Evolutionary conservation across 78 protist genomes (phyloP).

Genomic region (Salpingoeca rosetta): DNA sequence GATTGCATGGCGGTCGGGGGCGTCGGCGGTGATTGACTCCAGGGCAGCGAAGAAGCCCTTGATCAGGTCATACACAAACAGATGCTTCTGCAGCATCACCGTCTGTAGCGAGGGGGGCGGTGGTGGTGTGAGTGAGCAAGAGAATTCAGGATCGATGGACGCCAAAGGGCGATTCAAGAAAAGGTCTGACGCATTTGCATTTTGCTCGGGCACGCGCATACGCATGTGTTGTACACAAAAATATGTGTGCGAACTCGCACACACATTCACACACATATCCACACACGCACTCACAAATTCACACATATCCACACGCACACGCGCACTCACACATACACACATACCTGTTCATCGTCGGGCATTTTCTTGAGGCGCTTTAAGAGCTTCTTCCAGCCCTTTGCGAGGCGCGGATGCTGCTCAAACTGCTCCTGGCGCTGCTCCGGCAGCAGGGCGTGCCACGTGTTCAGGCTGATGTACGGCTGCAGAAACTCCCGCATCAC

Average conservation of each 20-base stretch:
- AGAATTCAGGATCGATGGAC: not conserved
- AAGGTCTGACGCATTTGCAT: no score
- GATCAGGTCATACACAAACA: not conserved
- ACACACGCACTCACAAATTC: constrained; percentile 10
- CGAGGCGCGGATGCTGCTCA: constrained; percentile 7
- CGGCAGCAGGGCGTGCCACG: constrained; percentile 8
- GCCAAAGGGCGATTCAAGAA: no score
- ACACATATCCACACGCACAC: no score
- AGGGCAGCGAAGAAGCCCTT: not conserved
- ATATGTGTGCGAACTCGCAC: not conserved
- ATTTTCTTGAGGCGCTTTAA: not conserved
- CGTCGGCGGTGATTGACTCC: not conserved
- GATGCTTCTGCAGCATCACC: not conserved
- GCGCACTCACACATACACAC: not conserved
- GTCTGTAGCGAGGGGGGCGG: not conserved
- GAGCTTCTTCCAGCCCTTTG: constrained; percentile 15
- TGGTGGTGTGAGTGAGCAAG: not conserved
- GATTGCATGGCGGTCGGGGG: not conserved
- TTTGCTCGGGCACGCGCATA: not conserved
- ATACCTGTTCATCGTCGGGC: not conserved
- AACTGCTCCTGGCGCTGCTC: not conserved
- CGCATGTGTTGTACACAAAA: not conserved
- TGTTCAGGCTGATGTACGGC: constrained; percentile 11
- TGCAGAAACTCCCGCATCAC: not conserved
- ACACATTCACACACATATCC: not conserved